Evolutionary conservation across 2,329 filamentous ascomycete species (phyloP).

Genomic region (Fusarium nurragi): DNA sequence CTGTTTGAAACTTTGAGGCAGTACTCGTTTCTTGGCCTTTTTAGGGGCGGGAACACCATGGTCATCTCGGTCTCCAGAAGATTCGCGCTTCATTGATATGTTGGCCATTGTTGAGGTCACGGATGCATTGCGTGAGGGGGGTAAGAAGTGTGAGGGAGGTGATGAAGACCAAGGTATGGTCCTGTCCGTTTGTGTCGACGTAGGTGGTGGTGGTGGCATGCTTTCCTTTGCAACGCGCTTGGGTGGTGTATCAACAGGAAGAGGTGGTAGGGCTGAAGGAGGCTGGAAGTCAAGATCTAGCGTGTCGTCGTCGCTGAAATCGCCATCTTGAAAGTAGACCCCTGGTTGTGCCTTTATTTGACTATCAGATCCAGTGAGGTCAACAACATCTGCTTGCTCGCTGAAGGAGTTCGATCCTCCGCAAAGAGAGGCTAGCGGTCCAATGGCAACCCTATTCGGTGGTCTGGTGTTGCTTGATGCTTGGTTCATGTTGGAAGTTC

Average conservation of each 20-base stretch:
- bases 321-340: conserved; percentile 78
- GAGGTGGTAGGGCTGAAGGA: conserved; percentile 60
- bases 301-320: conserved; percentile 86
- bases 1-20: conserved; percentile 62
- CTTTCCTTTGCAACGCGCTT: conserved; percentile 39
- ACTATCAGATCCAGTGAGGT: conserved; percentile 48
- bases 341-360: conserved; percentile 42
- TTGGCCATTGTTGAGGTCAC: conserved; percentile 31
- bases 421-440: conserved; percentile 50
- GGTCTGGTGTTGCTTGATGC: conserved; percentile 24
- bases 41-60: conserved; percentile 41
- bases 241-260: conserved; percentile 36
- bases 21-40: conserved; percentile 68
- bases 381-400: conserved; percentile 45
- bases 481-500: conserved; percentile 49
- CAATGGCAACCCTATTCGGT: neutral
- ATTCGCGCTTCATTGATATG: conserved; percentile 55
- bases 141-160: conserved; percentile 59
- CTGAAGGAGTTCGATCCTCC: conserved; percentile 60
- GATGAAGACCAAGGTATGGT: conserved; percentile 79
- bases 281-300: conserved; percentile 75
- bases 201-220: conserved; percentile 44
- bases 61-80: conserved; percentile 47
- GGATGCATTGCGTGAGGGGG: conserved; percentile 45
- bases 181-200: conserved; percentile 41